Conservation (phyloP, 2,329 filamentous ascomycete genomes). For the Hirsutella minnesotensis region DNA sequence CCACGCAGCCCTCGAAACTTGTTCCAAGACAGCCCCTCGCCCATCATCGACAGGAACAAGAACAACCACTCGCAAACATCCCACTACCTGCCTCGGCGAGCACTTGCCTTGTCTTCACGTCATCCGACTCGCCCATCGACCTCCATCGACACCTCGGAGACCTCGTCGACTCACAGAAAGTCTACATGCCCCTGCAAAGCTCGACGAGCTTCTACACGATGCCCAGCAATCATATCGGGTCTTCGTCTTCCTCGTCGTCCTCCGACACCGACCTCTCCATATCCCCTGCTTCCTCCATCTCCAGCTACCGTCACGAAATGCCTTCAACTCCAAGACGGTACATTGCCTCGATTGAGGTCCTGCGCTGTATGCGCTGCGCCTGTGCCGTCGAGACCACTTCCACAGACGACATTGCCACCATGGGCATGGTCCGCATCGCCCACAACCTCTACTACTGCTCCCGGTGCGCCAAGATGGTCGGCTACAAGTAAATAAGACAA, state of each 20-base stretch:
- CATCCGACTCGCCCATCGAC: too few species aligned
- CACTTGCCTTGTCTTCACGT: too few species aligned
- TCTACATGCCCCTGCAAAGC: background rate
- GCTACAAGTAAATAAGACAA: slow-evolving; percentile 43
- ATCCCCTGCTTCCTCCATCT: slow-evolving; percentile 12
- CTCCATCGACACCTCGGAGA: background rate
- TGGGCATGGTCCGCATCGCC: slow-evolving; percentile 53
- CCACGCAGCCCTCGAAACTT: too few species aligned
- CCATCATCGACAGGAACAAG: too few species aligned
- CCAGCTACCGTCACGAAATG: slow-evolving; percentile 32
- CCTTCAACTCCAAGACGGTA: slow-evolving; percentile 28
- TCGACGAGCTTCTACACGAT: slow-evolving; percentile 1
- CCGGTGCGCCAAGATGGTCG: slow-evolving; percentile 50
- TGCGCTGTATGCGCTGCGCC: slow-evolving; percentile 52
- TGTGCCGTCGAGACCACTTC: slow-evolving; percentile 48
- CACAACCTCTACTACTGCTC: slow-evolving; percentile 57
- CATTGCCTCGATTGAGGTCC: slow-evolving; percentile 42
- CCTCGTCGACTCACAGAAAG: background rate
- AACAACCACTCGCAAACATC: too few species aligned
- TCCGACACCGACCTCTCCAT: slow-evolving; percentile 30
- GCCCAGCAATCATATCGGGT: slow-evolving; percentile 8
- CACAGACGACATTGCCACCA: slow-evolving; percentile 44
- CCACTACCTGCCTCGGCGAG: too few species aligned
- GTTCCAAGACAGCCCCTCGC: too few species aligned
- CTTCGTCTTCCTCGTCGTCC: slow-evolving; percentile 22